Conservation (phyloP, 345 rosid species). For the Psidium guajava region DNA sequence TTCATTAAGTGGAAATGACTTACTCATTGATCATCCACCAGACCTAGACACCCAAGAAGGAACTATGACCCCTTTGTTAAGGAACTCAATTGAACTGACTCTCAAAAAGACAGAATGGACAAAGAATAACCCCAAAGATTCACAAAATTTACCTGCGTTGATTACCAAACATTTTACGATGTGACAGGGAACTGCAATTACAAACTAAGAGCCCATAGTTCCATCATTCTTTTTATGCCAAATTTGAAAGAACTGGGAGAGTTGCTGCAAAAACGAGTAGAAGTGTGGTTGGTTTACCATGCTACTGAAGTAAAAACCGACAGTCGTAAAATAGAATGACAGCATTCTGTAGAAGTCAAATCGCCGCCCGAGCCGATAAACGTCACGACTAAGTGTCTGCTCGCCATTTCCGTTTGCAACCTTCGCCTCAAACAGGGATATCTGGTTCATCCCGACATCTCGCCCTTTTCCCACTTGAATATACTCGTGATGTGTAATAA, state of each 20-base stretch:
- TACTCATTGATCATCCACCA: rapidly evolving
- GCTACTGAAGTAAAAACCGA: conserved; percentile 92
- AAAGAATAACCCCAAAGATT: background rate
- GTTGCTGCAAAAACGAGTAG: background rate
- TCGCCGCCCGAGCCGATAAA: conserved; percentile 82
- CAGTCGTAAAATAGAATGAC: conserved; percentile 93
- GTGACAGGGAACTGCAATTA: background rate
- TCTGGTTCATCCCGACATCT: conserved; percentile 94
- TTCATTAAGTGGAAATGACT: background rate
- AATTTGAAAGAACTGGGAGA: background rate
- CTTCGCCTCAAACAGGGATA: conserved; percentile 85
- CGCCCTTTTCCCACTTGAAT: conserved; percentile 98
- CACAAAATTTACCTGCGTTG: background rate
- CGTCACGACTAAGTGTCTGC: conserved; percentile 94
- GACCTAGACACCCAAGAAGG: background rate
- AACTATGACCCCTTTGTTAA: background rate
- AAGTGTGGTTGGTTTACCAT: conserved; percentile 44
- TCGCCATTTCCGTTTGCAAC: conserved; percentile 99
- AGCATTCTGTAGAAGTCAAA: conserved; percentile 78
- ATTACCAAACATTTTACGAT: background rate
- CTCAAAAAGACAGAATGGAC: background rate
- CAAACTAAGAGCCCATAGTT: background rate
- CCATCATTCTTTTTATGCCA: background rate
- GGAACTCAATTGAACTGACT: background rate
- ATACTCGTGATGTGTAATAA: conserved; percentile 87